Conservation (phyloP, 2,329 filamentous ascomycete species). For the Ambrosiella xylebori region DNA sequence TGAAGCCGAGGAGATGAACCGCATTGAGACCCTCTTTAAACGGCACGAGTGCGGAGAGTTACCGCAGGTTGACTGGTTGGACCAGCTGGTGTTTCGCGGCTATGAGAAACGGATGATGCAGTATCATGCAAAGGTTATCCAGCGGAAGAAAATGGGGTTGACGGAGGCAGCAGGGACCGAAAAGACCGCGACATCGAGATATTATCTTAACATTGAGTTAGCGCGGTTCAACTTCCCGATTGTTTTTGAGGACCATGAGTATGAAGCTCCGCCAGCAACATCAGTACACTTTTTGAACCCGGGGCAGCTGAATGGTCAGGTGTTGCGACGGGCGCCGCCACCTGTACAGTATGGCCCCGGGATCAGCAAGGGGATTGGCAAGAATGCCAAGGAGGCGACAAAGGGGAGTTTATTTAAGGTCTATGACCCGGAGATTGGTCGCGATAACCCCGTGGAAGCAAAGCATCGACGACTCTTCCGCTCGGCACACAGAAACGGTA, state of each 20-base stretch:
- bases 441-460: constrained; percentile 84
- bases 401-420: constrained; percentile 58
- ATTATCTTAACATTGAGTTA: constrained; percentile 77
- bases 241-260: constrained; percentile 88
- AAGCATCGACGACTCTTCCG: constrained; percentile 87
- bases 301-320: constrained; percentile 24
- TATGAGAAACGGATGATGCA: constrained; percentile 50
- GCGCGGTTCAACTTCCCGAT: constrained; percentile 91
- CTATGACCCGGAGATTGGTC: constrained; percentile 82
- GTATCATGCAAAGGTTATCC: constrained; percentile 19
- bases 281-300: constrained; percentile 34
- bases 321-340: constrained; percentile 62
- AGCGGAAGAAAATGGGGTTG: constrained; percentile 22
- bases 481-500: constrained; percentile 78
- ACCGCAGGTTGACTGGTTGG: constrained; percentile 81
- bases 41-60: constrained; percentile 98
- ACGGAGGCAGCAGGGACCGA: constrained; percentile 17
- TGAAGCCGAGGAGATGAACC: constrained; percentile 68
- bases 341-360: constrained; percentile 83
- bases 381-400: constrained; percentile 14
- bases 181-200: constrained; percentile 28
- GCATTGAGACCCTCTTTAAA: constrained; percentile 80
- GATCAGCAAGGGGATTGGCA: constrained; percentile 41
- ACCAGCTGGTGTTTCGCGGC: constrained; percentile 80
- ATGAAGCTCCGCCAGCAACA: constrained; percentile 53